Evolutionary conservation across 495 filamentous ascomycete species (phyloP).

Genomic region (Aspergillus bridgeri): DNA sequence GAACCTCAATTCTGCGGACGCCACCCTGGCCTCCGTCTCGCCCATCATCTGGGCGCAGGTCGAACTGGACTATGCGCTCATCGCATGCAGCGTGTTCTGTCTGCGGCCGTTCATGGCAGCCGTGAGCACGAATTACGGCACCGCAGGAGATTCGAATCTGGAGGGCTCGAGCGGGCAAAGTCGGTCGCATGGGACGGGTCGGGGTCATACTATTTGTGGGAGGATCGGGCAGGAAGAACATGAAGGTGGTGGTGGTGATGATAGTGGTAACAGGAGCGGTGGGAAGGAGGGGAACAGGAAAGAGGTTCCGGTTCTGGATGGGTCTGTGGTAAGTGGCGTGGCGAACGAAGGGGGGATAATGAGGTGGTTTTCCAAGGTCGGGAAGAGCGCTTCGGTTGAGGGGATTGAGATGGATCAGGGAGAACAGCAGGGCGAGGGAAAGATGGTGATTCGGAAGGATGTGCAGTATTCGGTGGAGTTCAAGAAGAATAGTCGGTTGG

Average conservation of each 20-base stretch:
- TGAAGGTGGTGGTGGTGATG: background rate
- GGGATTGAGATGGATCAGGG: slow-evolving; percentile 15
- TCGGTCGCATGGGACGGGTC: too few relatives aligned
- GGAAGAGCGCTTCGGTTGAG: background rate
- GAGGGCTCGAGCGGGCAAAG: slow-evolving; percentile 18
- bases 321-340: too few relatives aligned
- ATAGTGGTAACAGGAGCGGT: background rate
- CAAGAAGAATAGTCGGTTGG: slow-evolving; percentile 9
- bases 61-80: slow-evolving; percentile 43
- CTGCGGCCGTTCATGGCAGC: slow-evolving; percentile 51
- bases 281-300: background rate
- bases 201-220: too few relatives aligned
- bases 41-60: slow-evolving; percentile 43
- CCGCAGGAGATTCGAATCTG: slow-evolving; percentile 33
- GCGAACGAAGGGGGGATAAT: background rate
- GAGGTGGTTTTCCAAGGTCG: background rate
- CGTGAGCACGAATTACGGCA: slow-evolving; percentile 46
- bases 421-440: slow-evolving; percentile 24
- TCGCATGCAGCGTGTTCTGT: slow-evolving; percentile 48
- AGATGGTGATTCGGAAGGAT: slow-evolving; percentile 49
- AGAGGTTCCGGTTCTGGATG: background rate
- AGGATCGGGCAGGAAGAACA: background rate
- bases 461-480: slow-evolving; percentile 31
- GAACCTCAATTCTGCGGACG: slow-evolving; percentile 19
- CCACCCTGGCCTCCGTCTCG: slow-evolving; percentile 35